phyloP scores from a whole-genome alignment of 2,329 filamentous ascomycete genomes.

The Esteya vermicola region DNA sequence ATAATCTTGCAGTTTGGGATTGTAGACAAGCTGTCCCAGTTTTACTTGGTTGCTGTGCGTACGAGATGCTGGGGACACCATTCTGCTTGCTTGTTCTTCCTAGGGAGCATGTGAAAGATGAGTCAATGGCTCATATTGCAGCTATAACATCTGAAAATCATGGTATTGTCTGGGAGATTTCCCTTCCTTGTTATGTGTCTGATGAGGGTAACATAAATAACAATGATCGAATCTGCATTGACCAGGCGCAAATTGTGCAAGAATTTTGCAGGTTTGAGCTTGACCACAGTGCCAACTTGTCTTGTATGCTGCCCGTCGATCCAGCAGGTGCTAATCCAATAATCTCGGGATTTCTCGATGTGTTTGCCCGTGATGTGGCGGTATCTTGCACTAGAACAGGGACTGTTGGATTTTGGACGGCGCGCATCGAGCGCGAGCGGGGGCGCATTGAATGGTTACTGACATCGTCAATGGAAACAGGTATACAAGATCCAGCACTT shows the following conservation, averaged over 20 bases:
- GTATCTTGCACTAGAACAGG: slow-evolving; percentile 70
- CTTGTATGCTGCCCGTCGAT: slow-evolving; percentile 67
- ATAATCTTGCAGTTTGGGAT: slow-evolving; percentile 66
- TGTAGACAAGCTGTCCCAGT: slow-evolving; percentile 45
- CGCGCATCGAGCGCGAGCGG: slow-evolving; percentile 49
- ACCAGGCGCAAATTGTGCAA: slow-evolving; percentile 26
- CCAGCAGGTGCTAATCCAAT: slow-evolving; percentile 62
- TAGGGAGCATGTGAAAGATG: slow-evolving; percentile 38
- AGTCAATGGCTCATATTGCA: slow-evolving; percentile 55
- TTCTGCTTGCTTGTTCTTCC: slow-evolving; percentile 70
- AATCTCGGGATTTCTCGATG: slow-evolving; percentile 67
- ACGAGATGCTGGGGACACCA: slow-evolving; percentile 52
- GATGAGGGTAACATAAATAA: not conserved
- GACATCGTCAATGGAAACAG: slow-evolving; percentile 70
- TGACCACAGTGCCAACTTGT: slow-evolving; percentile 40
- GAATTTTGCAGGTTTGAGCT: slow-evolving; percentile 63
- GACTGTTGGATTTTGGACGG: slow-evolving; percentile 72
- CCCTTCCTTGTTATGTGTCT: slow-evolving; percentile 35
- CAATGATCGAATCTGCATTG: not conserved
- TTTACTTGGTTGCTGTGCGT: slow-evolving; percentile 43
- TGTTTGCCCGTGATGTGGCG: slow-evolving; percentile 74
- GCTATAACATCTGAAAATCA: slow-evolving; percentile 66
- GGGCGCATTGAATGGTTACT: slow-evolving; percentile 63
- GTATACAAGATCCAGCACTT: slow-evolving; percentile 55
- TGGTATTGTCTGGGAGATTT: slow-evolving; percentile 70